Conservation (phyloP, 805 yeast genomes). For the Metschnikowia gelsemii region DNA sequence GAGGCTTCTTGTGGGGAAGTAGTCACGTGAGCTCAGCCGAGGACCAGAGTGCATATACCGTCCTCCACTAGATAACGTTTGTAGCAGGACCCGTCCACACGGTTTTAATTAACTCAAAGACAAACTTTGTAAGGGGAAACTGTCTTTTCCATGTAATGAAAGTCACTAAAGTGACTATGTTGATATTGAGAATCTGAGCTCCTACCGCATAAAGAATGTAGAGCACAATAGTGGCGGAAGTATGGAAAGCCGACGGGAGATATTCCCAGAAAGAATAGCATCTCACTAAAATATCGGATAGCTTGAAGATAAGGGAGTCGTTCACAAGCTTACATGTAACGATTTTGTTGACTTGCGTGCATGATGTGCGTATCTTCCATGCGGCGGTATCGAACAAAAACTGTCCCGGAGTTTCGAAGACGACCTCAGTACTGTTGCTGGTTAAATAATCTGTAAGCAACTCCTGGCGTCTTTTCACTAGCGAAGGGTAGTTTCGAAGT, state of each 20-base stretch:
- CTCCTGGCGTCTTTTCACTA: conserved; percentile 17
- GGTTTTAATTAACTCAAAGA: conserved; percentile 7
- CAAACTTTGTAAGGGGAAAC: conserved; percentile 7
- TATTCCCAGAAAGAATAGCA: conserved; percentile 8
- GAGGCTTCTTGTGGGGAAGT: conserved; percentile 1
- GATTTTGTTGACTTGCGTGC: conserved; percentile 3
- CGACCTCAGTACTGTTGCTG: not conserved
- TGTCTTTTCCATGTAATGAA: conserved; percentile 8
- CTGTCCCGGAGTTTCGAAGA: conserved; percentile 18
- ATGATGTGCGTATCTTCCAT: conserved; percentile 7
- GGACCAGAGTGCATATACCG: not conserved
- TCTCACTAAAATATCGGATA: conserved; percentile 13
- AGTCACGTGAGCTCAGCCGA: conserved; percentile 4
- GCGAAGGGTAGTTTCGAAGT: conserved; percentile 19
- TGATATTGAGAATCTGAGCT: conserved; percentile 17
- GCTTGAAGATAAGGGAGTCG: conserved; percentile 17
- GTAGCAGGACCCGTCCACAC: conserved; percentile 8
- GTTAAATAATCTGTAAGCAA: not conserved
- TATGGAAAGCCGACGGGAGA: conserved; percentile 13
- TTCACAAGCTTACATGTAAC: conserved; percentile 9
- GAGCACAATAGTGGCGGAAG: conserved; percentile 12
- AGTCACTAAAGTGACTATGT: conserved; percentile 12
- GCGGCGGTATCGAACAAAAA: conserved; percentile 16
- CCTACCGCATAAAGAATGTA: conserved; percentile 17
- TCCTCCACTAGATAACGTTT: conserved; percentile 2